Evolutionary conservation across 352 stramenopile genomes (phyloP).

Genomic region (Phytophthora litchii): DNA sequence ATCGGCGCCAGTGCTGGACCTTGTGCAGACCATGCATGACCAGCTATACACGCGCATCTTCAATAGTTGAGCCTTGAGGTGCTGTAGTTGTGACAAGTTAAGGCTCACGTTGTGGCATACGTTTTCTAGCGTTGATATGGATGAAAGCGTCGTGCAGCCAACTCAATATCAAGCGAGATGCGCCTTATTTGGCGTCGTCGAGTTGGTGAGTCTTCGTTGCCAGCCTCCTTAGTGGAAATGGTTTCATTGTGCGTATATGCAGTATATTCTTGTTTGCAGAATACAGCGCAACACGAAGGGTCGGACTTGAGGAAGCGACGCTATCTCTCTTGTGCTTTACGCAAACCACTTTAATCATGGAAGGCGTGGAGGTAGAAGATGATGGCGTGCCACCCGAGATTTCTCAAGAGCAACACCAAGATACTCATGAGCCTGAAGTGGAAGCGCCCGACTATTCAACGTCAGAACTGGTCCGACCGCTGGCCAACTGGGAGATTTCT

Average conservation of each 20-base stretch:
- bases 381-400: not conserved
- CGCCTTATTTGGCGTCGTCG: not conserved
- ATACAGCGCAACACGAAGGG: slow-evolving; percentile 8
- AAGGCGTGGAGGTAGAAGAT: slow-evolving; percentile 11
- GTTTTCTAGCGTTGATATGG: not conserved
- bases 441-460: slow-evolving; percentile 35
- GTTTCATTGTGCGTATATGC: not conserved
- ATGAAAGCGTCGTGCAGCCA: not conserved
- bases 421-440: slow-evolving; percentile 3
- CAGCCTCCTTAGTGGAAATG: not conserved
- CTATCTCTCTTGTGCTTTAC: not conserved
- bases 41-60: slow-evolving; percentile 91
- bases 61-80: slow-evolving; percentile 52
- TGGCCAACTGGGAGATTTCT: slow-evolving; percentile 76
- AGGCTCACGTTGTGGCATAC: not conserved
- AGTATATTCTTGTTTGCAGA: too few species aligned
- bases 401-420: slow-evolving; percentile 4
- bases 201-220: not conserved
- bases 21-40: slow-evolving; percentile 86
- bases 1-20: slow-evolving; percentile 76
- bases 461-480: slow-evolving; percentile 44
- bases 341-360: slow-evolving; percentile 2
- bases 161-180: slow-evolving; percentile 7
- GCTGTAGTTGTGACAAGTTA: not conserved
- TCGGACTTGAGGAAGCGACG: slow-evolving; percentile 15